Evolutionary conservation across 192 early-diverging fungal genomes (phyloP), one percentile per base, ranked within the genome.

Genomic region (Gryganskiella cystojenkinii): DNA sequence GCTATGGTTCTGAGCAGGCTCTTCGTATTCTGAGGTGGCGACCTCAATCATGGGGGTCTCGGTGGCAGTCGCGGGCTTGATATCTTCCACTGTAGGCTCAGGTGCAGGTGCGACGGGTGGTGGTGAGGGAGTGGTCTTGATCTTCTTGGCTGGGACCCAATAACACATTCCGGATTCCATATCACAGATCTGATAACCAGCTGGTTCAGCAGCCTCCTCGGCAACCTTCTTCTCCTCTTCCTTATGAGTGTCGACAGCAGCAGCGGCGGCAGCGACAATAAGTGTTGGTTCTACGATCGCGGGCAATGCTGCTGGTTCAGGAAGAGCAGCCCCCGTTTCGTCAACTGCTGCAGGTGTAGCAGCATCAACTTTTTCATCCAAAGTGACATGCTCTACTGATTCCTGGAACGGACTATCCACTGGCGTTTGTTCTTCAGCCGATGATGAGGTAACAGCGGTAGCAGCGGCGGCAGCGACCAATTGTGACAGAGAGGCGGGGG

Each of bases 151-250:
- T 20, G 74, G 74, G 9, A 78, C 67, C 74, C 74, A 78, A 35
- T 69, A 68, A 30, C 74, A 78, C 50, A 78, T 24, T 4, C 61
- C 61, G 1, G 61, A 56, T 20, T 64, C 61, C 55, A 69, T 60
- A 50, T 78, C 74, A 28, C 74, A 78, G 37, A 69, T 42, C 17
- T 78, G 54, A 24, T 78, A 78, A 7, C 74, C 74, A 11, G 50
- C 35, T 8, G 66, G 74, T n/a, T 68, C 74, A 27, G 40, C 62
- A 11, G 13, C 42, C 52, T 55, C 50, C 35, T n/a, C 24, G 31
- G 10, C 35, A 8, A n/a, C 33, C 9, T 54, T 20, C 14, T 54
- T 47, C 24, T 49, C 33, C 34, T 30, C 52, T 25, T n/a, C 28
- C 52, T 24, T 17, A 27, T 17, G 24, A 30, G 52, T 24, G 24